phyloP scores from a whole-genome alignment of 495 filamentous ascomycete genomes.

The Xylaria scruposa region DNA sequence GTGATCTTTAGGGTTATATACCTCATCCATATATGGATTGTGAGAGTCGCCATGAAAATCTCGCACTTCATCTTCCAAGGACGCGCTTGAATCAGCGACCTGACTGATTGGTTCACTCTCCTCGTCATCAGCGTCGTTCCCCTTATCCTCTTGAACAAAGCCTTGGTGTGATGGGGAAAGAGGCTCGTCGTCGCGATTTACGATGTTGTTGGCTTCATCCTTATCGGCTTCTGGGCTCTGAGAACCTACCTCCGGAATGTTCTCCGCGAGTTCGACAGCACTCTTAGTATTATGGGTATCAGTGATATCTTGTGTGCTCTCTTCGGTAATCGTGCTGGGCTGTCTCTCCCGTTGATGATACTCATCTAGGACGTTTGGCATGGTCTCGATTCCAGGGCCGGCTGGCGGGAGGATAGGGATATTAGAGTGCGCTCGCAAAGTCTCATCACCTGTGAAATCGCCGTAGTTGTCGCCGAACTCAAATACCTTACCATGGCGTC shows the following conservation, averaged over 20 bases:
- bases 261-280: neutral
- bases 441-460: neutral
- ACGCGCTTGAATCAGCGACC: neutral
- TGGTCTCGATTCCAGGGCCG: neutral
- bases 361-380: neutral
- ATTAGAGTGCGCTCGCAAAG: neutral
- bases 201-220: neutral
- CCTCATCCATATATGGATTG: neutral
- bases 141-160: neutral
- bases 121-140: neutral
- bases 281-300: neutral
- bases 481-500: constrained; percentile 4
- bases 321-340: constrained; percentile 15
- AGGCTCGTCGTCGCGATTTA: neutral
- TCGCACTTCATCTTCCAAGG: neutral
- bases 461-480: neutral
- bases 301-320: neutral
- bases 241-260: neutral
- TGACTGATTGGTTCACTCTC: too few species aligned
- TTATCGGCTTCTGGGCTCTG: neutral
- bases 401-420: neutral
- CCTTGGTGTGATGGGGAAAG: too few species aligned
- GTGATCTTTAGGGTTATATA: constrained; percentile 4
- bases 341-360: neutral
- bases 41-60: too few species aligned